Base-by-base conservation (phyloP, 164 flowering plant genomes). In the Euptelea pleiosperma region DNA sequence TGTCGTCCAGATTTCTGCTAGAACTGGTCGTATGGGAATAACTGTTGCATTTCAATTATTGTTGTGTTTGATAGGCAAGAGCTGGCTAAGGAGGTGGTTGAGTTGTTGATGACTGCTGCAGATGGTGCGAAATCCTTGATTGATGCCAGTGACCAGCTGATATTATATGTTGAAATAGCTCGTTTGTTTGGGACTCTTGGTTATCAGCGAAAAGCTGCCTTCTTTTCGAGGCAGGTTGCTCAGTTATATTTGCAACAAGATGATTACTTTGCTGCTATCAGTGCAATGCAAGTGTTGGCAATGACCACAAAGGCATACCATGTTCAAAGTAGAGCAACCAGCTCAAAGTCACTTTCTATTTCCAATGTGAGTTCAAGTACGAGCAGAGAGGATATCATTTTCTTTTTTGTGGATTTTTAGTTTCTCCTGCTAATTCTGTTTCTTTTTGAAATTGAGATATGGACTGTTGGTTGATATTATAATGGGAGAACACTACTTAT, bases 261-360 rank as follows among this genome's bases (percentile, higher is more conserved):
- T 33, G 91, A 83, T 52, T 73, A 78, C 67, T 66, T 77, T 62
- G 95, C 97, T 70, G 97, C 99, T 54, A 81, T 82, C 44, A 91
- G 99, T 77, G 96, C 97, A 47, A 73, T 91, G 97, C 99, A 94
- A 81, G 96, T 91, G 33, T 74, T 94, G 80, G 89, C 96, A 59
- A 79, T 91, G 89, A 88, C 99, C 3, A 82, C 99, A 43, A 80
- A 82, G 65, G 95, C 97, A 29, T 94, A 94, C 64, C 89, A 89
- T 57, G 91, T 94, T 64, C 95, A 94, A 76, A 91, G 96, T 63
- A 84, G 85, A 84, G 82, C 95, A 70, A 84, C 86, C 40, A 63
- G 59, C 55, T 54, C 80, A 25, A 75, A 66, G 61, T 69, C 64
- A 49, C 53, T 61, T 66, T 61, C 73, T 55, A 45, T 39, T 6